These are phyloP conservation scores for Heliamphora pulchella DNA, from an alignment of 179 eudicot species.

Conservation along the genomic window DNA sequence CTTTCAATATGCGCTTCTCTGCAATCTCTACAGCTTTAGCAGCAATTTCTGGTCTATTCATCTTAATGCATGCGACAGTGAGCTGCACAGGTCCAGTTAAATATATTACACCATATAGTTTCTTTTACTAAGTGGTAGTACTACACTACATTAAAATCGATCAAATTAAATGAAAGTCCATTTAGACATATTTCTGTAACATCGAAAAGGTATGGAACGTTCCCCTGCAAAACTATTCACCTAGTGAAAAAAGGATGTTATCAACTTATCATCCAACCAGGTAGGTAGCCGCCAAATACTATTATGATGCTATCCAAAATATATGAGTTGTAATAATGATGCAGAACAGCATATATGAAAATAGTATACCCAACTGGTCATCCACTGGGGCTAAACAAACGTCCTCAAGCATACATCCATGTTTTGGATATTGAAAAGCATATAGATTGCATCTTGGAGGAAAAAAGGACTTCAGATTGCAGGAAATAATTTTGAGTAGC, in stretches of 20 bases:
- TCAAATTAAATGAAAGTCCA: neutral
- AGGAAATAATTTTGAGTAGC: neutral
- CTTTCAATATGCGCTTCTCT: constrained; percentile 45
- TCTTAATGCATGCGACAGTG: constrained; percentile 59
- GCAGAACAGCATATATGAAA: neutral
- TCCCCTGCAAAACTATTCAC: neutral
- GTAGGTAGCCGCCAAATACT: neutral
- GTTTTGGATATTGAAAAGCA: neutral
- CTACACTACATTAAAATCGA: neutral
- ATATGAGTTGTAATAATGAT: neutral
- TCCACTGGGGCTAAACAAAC: neutral
- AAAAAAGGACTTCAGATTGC: neutral
- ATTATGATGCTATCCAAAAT: neutral
- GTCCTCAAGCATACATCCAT: neutral
- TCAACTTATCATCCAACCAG: neutral
- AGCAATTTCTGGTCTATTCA: constrained; percentile 58
- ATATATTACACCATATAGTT: neutral
- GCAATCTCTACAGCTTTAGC: constrained; percentile 48
- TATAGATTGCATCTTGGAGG: no score
- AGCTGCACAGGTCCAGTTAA: constrained; percentile 29
- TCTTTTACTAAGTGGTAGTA: neutral
- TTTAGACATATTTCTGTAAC: neutral
- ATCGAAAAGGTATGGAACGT: neutral
- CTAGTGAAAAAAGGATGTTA: neutral
- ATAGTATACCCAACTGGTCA: neutral